Evolutionary conservation across 2,329 filamentous ascomycete genomes (phyloP).

Genomic region (Venturiaceae sp.): DNA sequence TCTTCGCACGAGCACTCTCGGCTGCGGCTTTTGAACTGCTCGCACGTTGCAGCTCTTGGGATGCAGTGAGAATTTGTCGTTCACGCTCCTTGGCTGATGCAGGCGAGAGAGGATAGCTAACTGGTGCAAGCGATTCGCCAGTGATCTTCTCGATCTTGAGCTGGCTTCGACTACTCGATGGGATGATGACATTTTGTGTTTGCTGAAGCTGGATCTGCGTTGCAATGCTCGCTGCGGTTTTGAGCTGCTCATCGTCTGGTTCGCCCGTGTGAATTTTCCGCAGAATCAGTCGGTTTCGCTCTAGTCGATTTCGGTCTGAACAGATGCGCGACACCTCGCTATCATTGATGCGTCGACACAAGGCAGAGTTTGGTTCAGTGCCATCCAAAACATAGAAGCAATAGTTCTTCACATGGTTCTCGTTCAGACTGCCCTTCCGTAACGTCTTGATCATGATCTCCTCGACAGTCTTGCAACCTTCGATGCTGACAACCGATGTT

Average conservation of each 20-base stretch:
- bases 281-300: slow-evolving; percentile 83
- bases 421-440: slow-evolving; percentile 76
- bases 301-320: slow-evolving; percentile 72
- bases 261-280: slow-evolving; percentile 88
- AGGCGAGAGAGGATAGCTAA: slow-evolving; percentile 81
- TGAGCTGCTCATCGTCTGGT: slow-evolving; percentile 77
- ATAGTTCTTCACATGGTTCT: slow-evolving; percentile 88
- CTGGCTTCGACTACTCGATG: slow-evolving; percentile 66
- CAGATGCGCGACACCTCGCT: slow-evolving; percentile 85
- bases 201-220: slow-evolving; percentile 71
- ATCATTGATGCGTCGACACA: slow-evolving; percentile 76
- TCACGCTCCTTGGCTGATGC: slow-evolving; percentile 58
- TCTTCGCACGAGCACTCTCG: slow-evolving; percentile 32
- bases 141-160: slow-evolving; percentile 82
- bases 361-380: slow-evolving; percentile 68
- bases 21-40: slow-evolving; percentile 17
- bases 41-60: background rate
- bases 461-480: slow-evolving; percentile 82
- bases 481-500: slow-evolving; percentile 89
- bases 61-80: slow-evolving; percentile 22
- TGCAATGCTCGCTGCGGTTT: slow-evolving; percentile 80
- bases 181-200: slow-evolving; percentile 49
- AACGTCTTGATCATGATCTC: slow-evolving; percentile 87
- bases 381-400: slow-evolving; percentile 93
- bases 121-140: slow-evolving; percentile 76